phyloP scores from a whole-genome alignment of 2,329 filamentous ascomycete species.

The Aureobasidium sp. region DNA sequence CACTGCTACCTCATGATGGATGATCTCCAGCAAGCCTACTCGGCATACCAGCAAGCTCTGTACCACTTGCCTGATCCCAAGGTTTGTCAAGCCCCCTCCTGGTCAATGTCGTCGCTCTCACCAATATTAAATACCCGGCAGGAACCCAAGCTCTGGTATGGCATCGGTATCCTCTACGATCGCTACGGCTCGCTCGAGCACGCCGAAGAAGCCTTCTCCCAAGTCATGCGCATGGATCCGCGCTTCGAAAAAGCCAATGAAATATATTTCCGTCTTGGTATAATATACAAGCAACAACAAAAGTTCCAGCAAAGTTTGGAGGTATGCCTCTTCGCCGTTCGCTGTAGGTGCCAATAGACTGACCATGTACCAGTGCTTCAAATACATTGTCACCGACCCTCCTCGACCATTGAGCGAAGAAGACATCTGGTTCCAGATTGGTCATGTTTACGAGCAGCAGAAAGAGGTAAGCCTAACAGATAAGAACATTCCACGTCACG shows the following conservation, averaged over 20 bases:
- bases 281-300: slow-evolving; percentile 98
- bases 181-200: slow-evolving; percentile 94
- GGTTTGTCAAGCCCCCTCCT: slow-evolving; percentile 44
- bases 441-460: slow-evolving; percentile 96
- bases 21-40: slow-evolving; percentile 92
- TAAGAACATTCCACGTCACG: neutral
- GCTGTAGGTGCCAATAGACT: slow-evolving; percentile 19
- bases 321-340: slow-evolving; percentile 42
- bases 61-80: slow-evolving; percentile 92
- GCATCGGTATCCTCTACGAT: slow-evolving; percentile 95
- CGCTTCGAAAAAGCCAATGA: slow-evolving; percentile 98
- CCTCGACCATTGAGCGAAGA: slow-evolving; percentile 90
- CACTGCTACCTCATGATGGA: slow-evolving; percentile 99
- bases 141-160: slow-evolving; percentile 98
- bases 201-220: slow-evolving; percentile 94
- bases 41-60: slow-evolving; percentile 89
- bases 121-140: slow-evolving; percentile 30
- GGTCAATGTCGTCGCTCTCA: slow-evolving; percentile 4
- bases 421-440: slow-evolving; percentile 99
- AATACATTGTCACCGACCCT: slow-evolving; percentile 91
- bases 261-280: slow-evolving; percentile 97
- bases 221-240: slow-evolving; percentile 98
- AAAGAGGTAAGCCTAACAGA: slow-evolving; percentile 69
- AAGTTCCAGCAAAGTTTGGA: slow-evolving; percentile 91
- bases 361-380: slow-evolving; percentile 69